A percentile compares a stretch with the other conserved stretches of the same genome.
These are phyloP conservation scores for Neospora caninum DNA, from an alignment of 169 alveolate genomes.

Conservation along the genomic window DNA sequence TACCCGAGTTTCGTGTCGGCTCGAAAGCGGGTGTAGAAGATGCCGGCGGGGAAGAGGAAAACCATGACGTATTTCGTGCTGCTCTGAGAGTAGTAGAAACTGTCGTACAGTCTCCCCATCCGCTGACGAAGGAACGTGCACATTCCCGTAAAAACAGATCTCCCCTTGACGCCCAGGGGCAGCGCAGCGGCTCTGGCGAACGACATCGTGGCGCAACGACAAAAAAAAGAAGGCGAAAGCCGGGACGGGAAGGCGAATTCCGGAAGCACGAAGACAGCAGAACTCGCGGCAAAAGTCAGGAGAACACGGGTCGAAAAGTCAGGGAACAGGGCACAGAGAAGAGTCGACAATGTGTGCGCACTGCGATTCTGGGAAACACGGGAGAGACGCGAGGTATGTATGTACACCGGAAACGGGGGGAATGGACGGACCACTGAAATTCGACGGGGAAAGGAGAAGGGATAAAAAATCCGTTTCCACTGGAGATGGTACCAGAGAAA, in stretches of 20 bases:
- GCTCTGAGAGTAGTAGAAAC: slow-evolving; percentile 86
- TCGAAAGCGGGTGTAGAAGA: slow-evolving; percentile 83
- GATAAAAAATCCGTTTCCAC: too few relatives aligned
- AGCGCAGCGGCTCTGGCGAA: background rate
- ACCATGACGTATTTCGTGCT: slow-evolving; percentile 84
- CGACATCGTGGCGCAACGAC: background rate
- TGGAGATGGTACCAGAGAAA: too few relatives aligned
- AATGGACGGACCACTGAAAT: too few relatives aligned
- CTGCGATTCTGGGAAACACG: background rate
- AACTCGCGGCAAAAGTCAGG: too few relatives aligned
- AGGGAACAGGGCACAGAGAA: too few relatives aligned
- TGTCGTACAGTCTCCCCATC: slow-evolving; percentile 80
- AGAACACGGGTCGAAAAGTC: too few relatives aligned
- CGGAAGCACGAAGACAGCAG: background rate
- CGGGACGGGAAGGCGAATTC: background rate
- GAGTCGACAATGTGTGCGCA: too few relatives aligned
- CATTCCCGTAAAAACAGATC: background rate
- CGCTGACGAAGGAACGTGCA: slow-evolving; percentile 65
- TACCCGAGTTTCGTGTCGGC: slow-evolving; percentile 87
- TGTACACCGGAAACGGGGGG: too few relatives aligned
- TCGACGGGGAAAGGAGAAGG: too few relatives aligned
- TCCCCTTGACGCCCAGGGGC: slow-evolving; percentile 26
- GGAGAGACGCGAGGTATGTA: background rate
- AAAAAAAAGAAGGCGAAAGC: background rate
- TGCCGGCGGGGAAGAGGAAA: slow-evolving; percentile 81